Percentiles rank a stretch among this genome's conserved stretches.
phyloP scores from a whole-genome alignment of 768 basidiomycete species.

The Porpolomopsis calyptriformis region DNA sequence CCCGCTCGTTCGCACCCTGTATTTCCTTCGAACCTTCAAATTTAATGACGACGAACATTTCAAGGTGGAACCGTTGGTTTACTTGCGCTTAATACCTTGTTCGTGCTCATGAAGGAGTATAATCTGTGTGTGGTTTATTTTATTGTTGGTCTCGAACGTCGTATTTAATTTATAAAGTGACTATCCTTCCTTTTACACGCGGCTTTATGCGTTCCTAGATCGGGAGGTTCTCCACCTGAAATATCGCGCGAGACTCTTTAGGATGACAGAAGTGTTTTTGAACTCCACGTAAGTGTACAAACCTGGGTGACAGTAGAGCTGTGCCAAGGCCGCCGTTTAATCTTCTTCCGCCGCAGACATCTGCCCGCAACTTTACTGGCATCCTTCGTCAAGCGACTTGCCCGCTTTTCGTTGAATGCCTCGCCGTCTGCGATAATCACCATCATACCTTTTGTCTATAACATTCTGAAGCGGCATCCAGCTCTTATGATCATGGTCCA shows the following conservation, averaged over 20 bases:
- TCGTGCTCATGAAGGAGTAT: conserved; percentile 83
- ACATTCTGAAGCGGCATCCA: conserved; percentile 85
- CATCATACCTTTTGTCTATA: conserved; percentile 89
- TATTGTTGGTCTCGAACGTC: conserved; percentile 5
- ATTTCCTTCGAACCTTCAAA: neutral
- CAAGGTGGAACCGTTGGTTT: conserved; percentile 77
- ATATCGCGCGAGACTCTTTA: conserved; percentile 90
- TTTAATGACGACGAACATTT: neutral
- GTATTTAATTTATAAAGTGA: conserved; percentile 46
- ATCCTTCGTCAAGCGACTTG: conserved; percentile 87
- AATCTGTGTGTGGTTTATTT: conserved; percentile 58
- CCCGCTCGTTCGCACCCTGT: too few relatives aligned
- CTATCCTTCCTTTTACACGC: conserved; percentile 90
- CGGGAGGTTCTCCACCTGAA: conserved; percentile 80
- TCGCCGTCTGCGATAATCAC: conserved; percentile 88
- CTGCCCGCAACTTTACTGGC: conserved; percentile 86
- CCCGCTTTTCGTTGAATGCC: conserved; percentile 72
- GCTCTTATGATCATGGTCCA: conserved; percentile 92
- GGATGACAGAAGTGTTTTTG: conserved; percentile 82
- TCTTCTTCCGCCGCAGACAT: conserved; percentile 35
- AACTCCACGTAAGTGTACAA: conserved; percentile 96
- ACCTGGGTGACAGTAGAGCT: conserved; percentile 2
- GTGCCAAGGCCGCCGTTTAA: conserved; percentile 1
- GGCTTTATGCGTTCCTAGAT: conserved; percentile 83
- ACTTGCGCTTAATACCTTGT: conserved; percentile 84